Evolutionary conservation across 805 yeast genomes (phyloP).

Genomic region (Candida railenensis): DNA sequence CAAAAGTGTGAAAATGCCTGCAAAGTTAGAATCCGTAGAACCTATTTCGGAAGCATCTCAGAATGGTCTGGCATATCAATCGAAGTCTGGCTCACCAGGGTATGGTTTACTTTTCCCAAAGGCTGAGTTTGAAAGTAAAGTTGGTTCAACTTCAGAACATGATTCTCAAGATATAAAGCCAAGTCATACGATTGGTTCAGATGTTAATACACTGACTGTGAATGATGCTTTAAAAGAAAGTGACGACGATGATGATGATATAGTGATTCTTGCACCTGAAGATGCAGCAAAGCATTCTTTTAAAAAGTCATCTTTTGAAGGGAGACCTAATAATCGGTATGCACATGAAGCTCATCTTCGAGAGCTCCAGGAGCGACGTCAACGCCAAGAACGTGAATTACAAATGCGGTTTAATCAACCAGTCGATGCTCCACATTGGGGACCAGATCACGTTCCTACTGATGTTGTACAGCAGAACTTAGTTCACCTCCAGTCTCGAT

Average conservation of each 20-base stretch:
- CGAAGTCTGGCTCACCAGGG: not conserved
- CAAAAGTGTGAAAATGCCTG: no score
- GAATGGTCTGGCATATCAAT: no score
- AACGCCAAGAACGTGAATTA: not conserved
- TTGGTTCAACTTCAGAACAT: no score
- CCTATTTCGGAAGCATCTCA: no score
- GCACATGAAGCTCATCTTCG: not conserved
- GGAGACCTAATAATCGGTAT: not conserved
- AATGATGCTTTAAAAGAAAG: not conserved
- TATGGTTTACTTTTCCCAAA: not conserved
- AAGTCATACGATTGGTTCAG: no score
- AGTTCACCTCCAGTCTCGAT: not conserved
- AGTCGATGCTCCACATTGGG: slow-evolving; percentile 26
- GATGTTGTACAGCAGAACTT: not conserved
- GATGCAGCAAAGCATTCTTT: slow-evolving; percentile 27
- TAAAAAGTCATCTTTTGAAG: slow-evolving; percentile 22
- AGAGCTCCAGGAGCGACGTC: not conserved
- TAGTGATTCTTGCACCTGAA: slow-evolving; percentile 26
- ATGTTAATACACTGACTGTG: no score
- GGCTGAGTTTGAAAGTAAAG: not conserved
- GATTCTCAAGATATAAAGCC: no score
- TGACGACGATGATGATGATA: slow-evolving; percentile 21
- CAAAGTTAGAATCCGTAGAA: no score
- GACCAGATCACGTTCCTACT: not conserved
- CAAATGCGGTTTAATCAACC: slow-evolving; percentile 20